A percentile compares a stretch with the other conserved stretches of the same genome.
Evolutionary conservation across 306 rosid species (phyloP).

Genomic region (Clitoria ternatea): DNA sequence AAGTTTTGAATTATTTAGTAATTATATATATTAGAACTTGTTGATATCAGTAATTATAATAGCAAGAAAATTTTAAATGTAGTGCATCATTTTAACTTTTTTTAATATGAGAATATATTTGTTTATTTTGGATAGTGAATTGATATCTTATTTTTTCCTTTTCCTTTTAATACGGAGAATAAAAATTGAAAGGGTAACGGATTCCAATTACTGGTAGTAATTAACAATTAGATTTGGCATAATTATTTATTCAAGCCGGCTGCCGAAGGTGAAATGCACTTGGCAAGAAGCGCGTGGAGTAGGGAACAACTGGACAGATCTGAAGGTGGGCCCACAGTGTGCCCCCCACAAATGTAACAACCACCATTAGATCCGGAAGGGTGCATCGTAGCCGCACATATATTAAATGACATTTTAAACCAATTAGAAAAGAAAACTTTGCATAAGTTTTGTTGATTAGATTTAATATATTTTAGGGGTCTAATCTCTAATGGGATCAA

Average conservation of each 20-base stretch:
- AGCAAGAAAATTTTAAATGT: no score
- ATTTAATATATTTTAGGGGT: slow-evolving; percentile 13
- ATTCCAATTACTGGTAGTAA: no score
- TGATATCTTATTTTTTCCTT: no score
- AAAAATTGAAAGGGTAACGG: background rate
- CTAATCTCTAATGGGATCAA: slow-evolving; percentile 40
- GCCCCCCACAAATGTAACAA: slow-evolving; percentile 57
- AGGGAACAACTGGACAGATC: slow-evolving; percentile 53
- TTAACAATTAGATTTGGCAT: background rate
- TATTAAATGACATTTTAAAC: slow-evolving; percentile 21
- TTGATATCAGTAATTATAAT: no score
- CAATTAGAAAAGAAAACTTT: slow-evolving; percentile 6
- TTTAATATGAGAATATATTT: no score
- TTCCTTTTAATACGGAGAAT: no score
- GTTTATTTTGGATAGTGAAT: no score
- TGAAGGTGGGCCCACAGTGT: slow-evolving; percentile 42
- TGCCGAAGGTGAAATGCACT: background rate
- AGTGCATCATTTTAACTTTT: no score
- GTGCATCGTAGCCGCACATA: slow-evolving; percentile 63
- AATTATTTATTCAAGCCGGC: slow-evolving; percentile 23
- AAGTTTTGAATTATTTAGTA: no score
- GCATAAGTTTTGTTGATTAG: background rate
- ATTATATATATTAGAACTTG: no score
- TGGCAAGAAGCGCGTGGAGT: slow-evolving; percentile 40
- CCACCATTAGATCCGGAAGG: slow-evolving; percentile 69